These are phyloP conservation scores for Metschnikowia dekortorum DNA, from an alignment of 805 yeast species.

Conservation along the genomic window DNA sequence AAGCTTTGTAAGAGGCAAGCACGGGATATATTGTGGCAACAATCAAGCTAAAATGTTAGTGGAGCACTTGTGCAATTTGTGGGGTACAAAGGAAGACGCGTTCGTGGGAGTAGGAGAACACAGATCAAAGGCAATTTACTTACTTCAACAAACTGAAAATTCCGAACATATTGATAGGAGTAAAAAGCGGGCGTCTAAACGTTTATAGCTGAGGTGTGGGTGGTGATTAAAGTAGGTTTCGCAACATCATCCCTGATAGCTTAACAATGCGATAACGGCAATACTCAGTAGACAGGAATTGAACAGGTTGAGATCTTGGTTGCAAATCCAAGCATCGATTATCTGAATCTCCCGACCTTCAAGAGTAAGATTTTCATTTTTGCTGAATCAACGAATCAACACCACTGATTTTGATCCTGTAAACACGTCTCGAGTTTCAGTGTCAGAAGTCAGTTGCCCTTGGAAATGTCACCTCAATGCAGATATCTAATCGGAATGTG, in stretches of 20 bases:
- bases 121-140: background rate
- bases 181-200: background rate
- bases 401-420: too few species aligned
- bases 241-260: constrained; percentile 3
- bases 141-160: constrained; percentile 4
- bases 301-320: background rate
- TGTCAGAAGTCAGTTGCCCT: too few species aligned
- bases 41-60: constrained; percentile 13
- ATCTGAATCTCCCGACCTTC: background rate
- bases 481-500: too few species aligned
- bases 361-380: background rate
- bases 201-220: background rate
- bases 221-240: background rate
- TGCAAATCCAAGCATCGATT: background rate
- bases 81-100: constrained; percentile 1
- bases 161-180: constrained; percentile 5
- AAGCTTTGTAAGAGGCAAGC: constrained; percentile 56
- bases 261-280: constrained; percentile 2
- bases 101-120: background rate
- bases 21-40: constrained; percentile 54
- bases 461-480: too few species aligned
- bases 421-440: too few species aligned
- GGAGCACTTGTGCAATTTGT: background rate
- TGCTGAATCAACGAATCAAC: background rate
- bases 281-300: background rate